Percentiles rank a stretch among this genome's conserved stretches.
Evolutionary conservation across 805 yeast species (phyloP).

Genomic region (Lipomyces anomalus): DNA sequence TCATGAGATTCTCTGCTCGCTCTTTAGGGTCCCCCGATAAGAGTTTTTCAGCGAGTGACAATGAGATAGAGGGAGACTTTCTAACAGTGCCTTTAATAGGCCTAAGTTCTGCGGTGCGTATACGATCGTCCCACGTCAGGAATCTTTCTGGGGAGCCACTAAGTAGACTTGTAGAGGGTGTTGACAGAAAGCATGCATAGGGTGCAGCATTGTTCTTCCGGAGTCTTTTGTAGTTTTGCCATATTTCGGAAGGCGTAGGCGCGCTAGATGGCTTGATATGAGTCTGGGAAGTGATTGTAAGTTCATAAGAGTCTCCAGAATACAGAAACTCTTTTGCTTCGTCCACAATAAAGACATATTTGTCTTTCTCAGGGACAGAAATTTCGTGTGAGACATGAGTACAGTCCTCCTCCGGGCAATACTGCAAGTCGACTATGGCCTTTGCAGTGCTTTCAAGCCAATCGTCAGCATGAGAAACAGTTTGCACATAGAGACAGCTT

Average conservation of each 20-base stretch:
- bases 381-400: background rate
- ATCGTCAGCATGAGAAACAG: slow-evolving; percentile 3
- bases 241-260: slow-evolving; percentile 39
- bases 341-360: slow-evolving; percentile 52
- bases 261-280: slow-evolving; percentile 2
- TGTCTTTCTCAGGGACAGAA: background rate
- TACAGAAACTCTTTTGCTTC: slow-evolving; percentile 62
- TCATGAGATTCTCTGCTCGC: slow-evolving; percentile 93
- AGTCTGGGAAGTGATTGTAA: slow-evolving; percentile 72
- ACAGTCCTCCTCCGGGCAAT: too few species aligned
- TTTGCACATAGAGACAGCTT: slow-evolving; percentile 37
- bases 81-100: slow-evolving; percentile 96
- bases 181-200: slow-evolving; percentile 72
- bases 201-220: slow-evolving; percentile 84
- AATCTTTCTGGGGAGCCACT: slow-evolving; percentile 96
- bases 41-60: slow-evolving; percentile 5
- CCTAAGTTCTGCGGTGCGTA: slow-evolving; percentile 60
- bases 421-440: background rate
- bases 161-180: slow-evolving; percentile 56
- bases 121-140: slow-evolving; percentile 60
- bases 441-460: slow-evolving; percentile 44
- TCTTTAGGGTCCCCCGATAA: slow-evolving; percentile 50
- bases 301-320: slow-evolving; percentile 87
- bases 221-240: slow-evolving; percentile 75
- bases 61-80: slow-evolving; percentile 40